Conservation (phyloP, 192 early-diverging fungal genomes). For the Neocallimastix lanati region DNA sequence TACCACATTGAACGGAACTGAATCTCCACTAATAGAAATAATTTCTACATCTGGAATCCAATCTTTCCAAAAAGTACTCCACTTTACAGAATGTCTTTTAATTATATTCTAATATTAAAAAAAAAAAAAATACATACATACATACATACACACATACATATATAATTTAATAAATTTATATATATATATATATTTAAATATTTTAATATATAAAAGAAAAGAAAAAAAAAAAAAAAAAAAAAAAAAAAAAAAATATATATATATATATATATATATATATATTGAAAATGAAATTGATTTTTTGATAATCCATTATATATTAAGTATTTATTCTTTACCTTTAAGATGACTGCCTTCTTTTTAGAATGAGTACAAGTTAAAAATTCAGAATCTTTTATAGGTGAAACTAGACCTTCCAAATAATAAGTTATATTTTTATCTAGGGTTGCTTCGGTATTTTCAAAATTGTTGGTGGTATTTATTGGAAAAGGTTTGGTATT, state of each 20-base stretch:
- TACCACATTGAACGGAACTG: neutral
- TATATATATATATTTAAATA: too few relatives aligned
- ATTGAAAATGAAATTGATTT: too few relatives aligned
- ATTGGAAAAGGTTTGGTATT: neutral
- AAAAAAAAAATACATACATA: too few relatives aligned
- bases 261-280: too few relatives aligned
- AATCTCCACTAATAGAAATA: neutral
- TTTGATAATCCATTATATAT: too few relatives aligned
- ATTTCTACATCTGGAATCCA: neutral
- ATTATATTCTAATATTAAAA: neutral
- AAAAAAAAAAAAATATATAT: too few relatives aligned
- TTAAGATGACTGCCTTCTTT: neutral
- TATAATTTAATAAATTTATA: too few relatives aligned
- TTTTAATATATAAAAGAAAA: too few relatives aligned
- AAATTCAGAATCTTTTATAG: neutral
- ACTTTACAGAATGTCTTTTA: neutral
- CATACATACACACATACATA: too few relatives aligned
- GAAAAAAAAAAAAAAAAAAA: too few relatives aligned
- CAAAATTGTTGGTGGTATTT: too few relatives aligned
- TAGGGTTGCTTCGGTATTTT: neutral
- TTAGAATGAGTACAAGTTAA: neutral
- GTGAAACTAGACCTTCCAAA: neutral
- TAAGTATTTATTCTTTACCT: too few relatives aligned
- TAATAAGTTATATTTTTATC: neutral
- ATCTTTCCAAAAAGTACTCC: neutral